Evolutionary conservation across 768 basidiomycete species (phyloP), one percentile per base, ranked within the genome.

Genomic region (Leccinum olivaceopallidum): DNA sequence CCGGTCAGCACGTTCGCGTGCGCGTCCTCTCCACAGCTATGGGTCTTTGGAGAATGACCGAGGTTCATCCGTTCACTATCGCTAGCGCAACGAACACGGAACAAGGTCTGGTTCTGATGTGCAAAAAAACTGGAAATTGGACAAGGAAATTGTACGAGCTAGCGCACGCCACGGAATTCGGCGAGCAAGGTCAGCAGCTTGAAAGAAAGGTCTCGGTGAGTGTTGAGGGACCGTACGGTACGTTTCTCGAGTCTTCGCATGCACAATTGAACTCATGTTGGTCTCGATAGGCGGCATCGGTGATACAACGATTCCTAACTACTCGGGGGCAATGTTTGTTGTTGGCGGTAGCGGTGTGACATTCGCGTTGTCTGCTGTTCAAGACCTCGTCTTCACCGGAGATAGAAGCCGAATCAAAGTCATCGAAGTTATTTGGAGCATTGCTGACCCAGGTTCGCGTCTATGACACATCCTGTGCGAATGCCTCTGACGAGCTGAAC

Each of bases 1-100:
- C 90, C 1, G 91, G 93, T 1, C 93, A 95, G 68, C 92, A 94
- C 67, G 83, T 94, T 26, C 83, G 91, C n/a, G 59, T 95, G 2
- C 81, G 89, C 13, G 73, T 90, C 1, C 74, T 89, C 16, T 82
- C 84, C 1, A 68, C 76, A 5, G 77, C 78, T 6, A 79, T 88
- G 77, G 87, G 88, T 5, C 70, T 77, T 71, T 71, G 76, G 39
- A 82, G 82, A 14, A 84, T 85, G 79, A 73, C 81, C 8, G 87
- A 92, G 68, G 73, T 77, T 1, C 93, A 95, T 64, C 92, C 91
- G 0, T 94, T 94, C 74, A 91, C 92, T 2, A 90, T 94, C 62
- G 86, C 90, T 4, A 87, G 83, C 59, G 84, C 84, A 5, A 78
- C 81, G n/a, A 73, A 75, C 14, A 78, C 78, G 20, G 74, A 78